Evolutionary conservation across 2,329 filamentous ascomycete species (phyloP), one percentile per base, ranked within the genome.

Genomic region (Epicoccum sorghinum): DNA sequence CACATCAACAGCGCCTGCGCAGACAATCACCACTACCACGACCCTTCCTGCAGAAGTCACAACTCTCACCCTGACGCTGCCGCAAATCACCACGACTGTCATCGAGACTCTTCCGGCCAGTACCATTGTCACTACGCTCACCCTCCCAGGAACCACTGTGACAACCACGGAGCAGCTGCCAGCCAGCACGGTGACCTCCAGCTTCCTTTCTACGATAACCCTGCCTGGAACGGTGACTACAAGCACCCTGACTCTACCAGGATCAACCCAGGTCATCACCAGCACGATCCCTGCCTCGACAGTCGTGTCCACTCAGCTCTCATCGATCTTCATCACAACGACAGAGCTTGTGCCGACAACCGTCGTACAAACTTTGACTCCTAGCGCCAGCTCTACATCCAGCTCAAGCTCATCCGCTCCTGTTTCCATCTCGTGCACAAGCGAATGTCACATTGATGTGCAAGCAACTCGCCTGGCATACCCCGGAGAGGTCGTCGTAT

Each of bases 401-500:
- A 45, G 41, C 18, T 7, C 43, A 2, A 55, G 45, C 52, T 32
- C 52, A 30, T 9, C 32, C n/a, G 32, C 10, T 23, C 44, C 57
- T 9, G 36, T 63, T 22, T 62, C 67, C 0, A 35, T 64, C 3
- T 64, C 64, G 1, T 74, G 71, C 55, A 13, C 60, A 1, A 67
- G 58, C n/a, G 39, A 44, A 7, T 75, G 72, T 39, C 61, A 66
- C 25, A 68, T 75, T 5, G 63, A 70, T 51, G 69, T 74, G 0
- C 69, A 66, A 2, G 72, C 70, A 4, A 69, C 61, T 4, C 46
- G 57, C 7, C 13, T 75, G 3, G 56, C 38, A 23, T 75, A 69
- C 35, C 70, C 72, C 8, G 68, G 67, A 4, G 38, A 6, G 2
- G 68, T 74, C 2, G 38, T 64, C 1, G 47, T 62, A 1, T 45